Percentiles rank a stretch among this genome's conserved stretches.
These are phyloP conservation scores for Geranium incanum DNA, from an alignment of 441 rosid species.

Conservation along the genomic window DNA sequence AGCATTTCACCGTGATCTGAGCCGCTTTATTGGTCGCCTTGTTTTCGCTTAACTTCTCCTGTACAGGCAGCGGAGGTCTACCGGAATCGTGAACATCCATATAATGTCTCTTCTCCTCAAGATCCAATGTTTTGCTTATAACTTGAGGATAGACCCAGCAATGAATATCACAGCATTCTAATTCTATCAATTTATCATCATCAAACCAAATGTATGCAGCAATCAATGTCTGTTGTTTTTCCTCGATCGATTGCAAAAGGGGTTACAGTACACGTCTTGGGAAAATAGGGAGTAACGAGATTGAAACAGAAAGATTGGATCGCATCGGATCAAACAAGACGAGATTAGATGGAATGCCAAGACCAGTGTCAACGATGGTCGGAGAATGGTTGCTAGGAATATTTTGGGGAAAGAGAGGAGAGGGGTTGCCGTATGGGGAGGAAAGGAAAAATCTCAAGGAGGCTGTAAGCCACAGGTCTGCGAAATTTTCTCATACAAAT, in stretches of 20 bases:
- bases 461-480: neutral
- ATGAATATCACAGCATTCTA: neutral
- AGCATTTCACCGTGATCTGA: slow-evolving; percentile 42
- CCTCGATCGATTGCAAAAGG: no score
- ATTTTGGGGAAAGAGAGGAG: neutral
- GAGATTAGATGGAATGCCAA: neutral
- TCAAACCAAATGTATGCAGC: no score
- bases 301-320: no score
- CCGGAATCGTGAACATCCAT: neutral
- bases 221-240: no score
- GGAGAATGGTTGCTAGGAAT: neutral
- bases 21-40: slow-evolving; percentile 30
- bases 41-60: slow-evolving; percentile 38
- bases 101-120: neutral
- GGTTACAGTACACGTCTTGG: no score
- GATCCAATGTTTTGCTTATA: neutral
- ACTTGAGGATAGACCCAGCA: neutral
- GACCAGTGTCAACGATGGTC: neutral
- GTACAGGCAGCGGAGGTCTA: slow-evolving; percentile 6
- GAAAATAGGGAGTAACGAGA: no score
- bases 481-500: neutral
- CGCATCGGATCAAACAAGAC: neutral
- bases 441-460: neutral
- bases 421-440: neutral
- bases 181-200: neutral